Percentiles rank a stretch among this genome's conserved stretches.
Evolutionary conservation across 768 basidiomycete genomes (phyloP).

Genomic region (Phylloporus scabripes): DNA sequence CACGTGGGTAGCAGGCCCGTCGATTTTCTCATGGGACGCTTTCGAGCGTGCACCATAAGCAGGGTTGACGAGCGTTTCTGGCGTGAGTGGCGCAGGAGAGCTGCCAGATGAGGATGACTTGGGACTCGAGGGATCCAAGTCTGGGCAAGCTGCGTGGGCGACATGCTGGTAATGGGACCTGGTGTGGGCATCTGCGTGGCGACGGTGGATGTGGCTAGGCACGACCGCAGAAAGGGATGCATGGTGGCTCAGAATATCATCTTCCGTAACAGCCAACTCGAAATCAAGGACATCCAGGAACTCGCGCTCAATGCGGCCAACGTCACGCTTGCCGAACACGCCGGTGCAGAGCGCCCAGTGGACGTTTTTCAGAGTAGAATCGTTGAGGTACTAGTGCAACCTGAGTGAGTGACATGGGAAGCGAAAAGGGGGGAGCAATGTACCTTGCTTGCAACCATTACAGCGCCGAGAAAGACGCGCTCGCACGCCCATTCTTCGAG

Average conservation of each 20-base stretch:
- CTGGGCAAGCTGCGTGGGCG: constrained; percentile 33
- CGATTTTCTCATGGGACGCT: constrained; percentile 25
- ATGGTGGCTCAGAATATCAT: constrained; percentile 51
- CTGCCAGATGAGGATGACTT: constrained; percentile 34
- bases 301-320: constrained; percentile 77
- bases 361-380: constrained; percentile 85
- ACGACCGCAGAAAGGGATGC: constrained; percentile 30
- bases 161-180: constrained; percentile 15
- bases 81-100: constrained; percentile 31
- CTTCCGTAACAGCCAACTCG: constrained; percentile 60
- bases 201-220: constrained; percentile 25
- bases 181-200: constrained; percentile 21
- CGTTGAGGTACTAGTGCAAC: constrained; percentile 64
- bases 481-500: constrained; percentile 84
- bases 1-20: constrained; percentile 25
- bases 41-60: constrained; percentile 18
- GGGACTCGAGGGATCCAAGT: constrained; percentile 39
- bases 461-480: constrained; percentile 85
- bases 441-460: constrained; percentile 85
- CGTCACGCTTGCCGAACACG: constrained; percentile 75
- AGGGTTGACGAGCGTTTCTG: constrained; percentile 22
- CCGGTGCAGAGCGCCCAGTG: constrained; percentile 87
- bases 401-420: constrained; percentile 11
- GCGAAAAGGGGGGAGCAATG: constrained; percentile 15
- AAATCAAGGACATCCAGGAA: constrained; percentile 78